Evolutionary conservation across 139 green algal species (phyloP), one percentile per base, ranked within the genome.

Genomic region (Chlorella sp.): DNA sequence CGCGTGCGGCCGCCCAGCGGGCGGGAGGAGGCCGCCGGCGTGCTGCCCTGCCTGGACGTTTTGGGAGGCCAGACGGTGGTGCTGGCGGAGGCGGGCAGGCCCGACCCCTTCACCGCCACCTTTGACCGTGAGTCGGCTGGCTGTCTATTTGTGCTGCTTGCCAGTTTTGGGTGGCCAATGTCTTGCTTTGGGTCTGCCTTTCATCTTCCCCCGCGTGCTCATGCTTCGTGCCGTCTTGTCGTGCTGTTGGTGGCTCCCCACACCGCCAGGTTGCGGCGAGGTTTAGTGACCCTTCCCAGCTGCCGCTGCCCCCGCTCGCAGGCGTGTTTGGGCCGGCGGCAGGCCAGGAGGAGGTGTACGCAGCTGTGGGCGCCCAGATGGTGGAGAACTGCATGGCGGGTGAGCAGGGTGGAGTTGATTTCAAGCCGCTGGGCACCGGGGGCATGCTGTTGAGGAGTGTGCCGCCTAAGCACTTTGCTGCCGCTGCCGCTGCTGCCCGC

Each of bases 331-430:
- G 80, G 0, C 79, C 82, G 32, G 62, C 88, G 19, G 90, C 88
- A 11, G 83, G 62, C 11, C 93, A 96, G 89, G 80, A 88, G n/a
- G 86, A 91, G 58, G 77, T 95, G 11, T 96, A 92, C 85, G 85
- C 88, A 89, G 92, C 92, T 43, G 91, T 87, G 22, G 94, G 94
- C 32, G 67, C 86, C 28, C 87, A 91, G 24, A 90, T 92, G 64
- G 93, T 97, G 43, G 88, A 95, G 69, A 93, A 96, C 88, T 93
- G 89, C 79, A 85, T 97, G 80, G 81, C 76, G 9, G 86, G 84
- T n/a, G 54, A 69, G 73, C 40, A 32, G n/a, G 36, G 68, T 1
- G 1, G 14, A n/a, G n/a, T n/a, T n/a, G n/a, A n/a, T n/a, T n/a
- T n/a, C n/a, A n/a, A n/a, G n/a, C n/a, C n/a, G n/a, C n/a, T n/a